Evolutionary conservation across 2,329 filamentous ascomycete genomes (phyloP).

Genomic region (Davidsoniella virescens): DNA sequence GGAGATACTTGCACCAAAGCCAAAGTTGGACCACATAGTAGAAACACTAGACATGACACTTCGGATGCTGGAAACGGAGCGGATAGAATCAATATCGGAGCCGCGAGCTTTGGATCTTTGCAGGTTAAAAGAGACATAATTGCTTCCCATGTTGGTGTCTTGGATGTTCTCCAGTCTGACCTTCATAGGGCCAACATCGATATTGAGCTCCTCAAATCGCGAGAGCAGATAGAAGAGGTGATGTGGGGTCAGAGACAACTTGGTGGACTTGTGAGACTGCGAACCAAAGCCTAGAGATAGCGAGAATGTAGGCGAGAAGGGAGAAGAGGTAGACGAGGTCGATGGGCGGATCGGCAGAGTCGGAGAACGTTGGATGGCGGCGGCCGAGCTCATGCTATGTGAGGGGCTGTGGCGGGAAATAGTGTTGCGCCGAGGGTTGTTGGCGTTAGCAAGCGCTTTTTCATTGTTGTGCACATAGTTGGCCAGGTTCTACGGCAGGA

Average conservation of each 20-base stretch:
- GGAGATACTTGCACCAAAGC: conserved; percentile 63
- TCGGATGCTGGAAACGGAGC: conserved; percentile 88
- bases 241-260: conserved; percentile 83
- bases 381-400: conserved; percentile 44
- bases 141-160: conserved; percentile 67
- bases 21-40: conserved; percentile 76
- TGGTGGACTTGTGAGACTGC: conserved; percentile 71
- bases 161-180: conserved; percentile 89
- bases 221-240: conserved; percentile 94
- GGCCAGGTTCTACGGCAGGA: conserved; percentile 61
- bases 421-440: conserved; percentile 66
- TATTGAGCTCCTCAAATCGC: conserved; percentile 81
- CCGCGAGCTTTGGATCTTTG: conserved; percentile 64
- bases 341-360: conserved; percentile 45
- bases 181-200: conserved; percentile 89
- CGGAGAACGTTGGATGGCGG: conserved; percentile 34
- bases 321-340: conserved; percentile 52
- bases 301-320: conserved; percentile 71
- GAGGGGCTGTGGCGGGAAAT: conserved; percentile 52
- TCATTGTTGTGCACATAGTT: conserved; percentile 95
- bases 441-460: conserved; percentile 87
- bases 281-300: conserved; percentile 77
- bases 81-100: conserved; percentile 78
- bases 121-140: conserved; percentile 89
- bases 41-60: conserved; percentile 98